Evolutionary conservation across 495 filamentous ascomycete genomes (phyloP).

Genomic region (Annulohypoxylon moriforme): DNA sequence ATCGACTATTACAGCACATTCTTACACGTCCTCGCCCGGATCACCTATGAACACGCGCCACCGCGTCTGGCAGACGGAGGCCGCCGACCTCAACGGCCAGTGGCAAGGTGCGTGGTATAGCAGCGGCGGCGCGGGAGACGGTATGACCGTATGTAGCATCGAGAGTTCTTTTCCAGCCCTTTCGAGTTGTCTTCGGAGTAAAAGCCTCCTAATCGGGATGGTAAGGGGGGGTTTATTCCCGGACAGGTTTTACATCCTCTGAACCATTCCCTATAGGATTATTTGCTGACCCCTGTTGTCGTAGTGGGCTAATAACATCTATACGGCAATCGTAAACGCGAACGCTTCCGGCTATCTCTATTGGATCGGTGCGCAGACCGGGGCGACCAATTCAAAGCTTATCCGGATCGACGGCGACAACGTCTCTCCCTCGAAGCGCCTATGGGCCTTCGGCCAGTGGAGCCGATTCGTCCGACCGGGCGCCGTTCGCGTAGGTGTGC

Average conservation of each 20-base stretch:
- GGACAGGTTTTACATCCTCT: too few relatives aligned
- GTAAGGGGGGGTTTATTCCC: too few relatives aligned
- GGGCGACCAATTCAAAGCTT: slow-evolving; percentile 56
- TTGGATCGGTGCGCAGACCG: slow-evolving; percentile 63
- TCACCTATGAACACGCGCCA: slow-evolving; percentile 54
- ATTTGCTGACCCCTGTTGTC: too few relatives aligned
- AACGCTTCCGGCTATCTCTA: slow-evolving; percentile 64
- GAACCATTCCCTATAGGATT: too few relatives aligned
- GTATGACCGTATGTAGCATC: too few relatives aligned
- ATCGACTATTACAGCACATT: slow-evolving; percentile 58
- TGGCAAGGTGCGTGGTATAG: slow-evolving; percentile 59
- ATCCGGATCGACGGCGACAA: slow-evolving; percentile 49
- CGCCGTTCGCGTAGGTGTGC: slow-evolving; percentile 55
- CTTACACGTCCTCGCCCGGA: slow-evolving; percentile 56
- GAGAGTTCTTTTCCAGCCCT: too few relatives aligned
- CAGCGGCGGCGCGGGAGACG: slow-evolving; percentile 58
- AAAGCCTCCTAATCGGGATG: too few relatives aligned
- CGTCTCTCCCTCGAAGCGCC: slow-evolving; percentile 53
- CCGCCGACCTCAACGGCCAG: slow-evolving; percentile 58
- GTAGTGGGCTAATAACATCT: slow-evolving; percentile 67
- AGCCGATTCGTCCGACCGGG: slow-evolving; percentile 60
- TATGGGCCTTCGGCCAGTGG: slow-evolving; percentile 63
- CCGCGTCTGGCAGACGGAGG: slow-evolving; percentile 64
- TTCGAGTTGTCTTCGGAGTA: too few relatives aligned
- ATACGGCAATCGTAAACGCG: slow-evolving; percentile 53